Evolutionary conservation across 495 filamentous ascomycete genomes (phyloP).

Genomic region (Chlorociboria aeruginascens): DNA sequence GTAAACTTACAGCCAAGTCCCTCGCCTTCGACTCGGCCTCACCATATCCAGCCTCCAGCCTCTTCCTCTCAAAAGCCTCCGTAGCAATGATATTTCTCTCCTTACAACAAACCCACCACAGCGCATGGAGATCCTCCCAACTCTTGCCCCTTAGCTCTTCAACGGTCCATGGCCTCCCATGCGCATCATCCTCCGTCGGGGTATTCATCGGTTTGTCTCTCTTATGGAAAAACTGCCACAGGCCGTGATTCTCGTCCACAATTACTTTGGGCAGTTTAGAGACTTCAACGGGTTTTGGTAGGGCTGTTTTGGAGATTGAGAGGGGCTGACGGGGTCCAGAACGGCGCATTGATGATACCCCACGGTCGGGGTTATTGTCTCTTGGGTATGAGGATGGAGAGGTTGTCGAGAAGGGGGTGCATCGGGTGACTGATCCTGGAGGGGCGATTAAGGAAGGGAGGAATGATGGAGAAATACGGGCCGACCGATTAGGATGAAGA

Average conservation of each 20-base stretch:
- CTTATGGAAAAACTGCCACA: constrained; percentile 84
- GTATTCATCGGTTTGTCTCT: constrained; percentile 49
- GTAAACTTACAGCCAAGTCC: constrained; percentile 45
- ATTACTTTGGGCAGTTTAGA: constrained; percentile 35
- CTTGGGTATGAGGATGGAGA: constrained; percentile 28
- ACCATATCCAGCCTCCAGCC: constrained; percentile 56
- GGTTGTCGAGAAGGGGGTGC: constrained; percentile 26
- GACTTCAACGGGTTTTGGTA: constrained; percentile 61
- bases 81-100: constrained; percentile 89
- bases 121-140: constrained; percentile 83
- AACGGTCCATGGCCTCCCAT: constrained; percentile 76
- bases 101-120: constrained; percentile 94
- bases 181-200: constrained; percentile 52
- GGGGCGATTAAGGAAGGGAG: constrained; percentile 12
- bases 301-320: constrained; percentile 52
- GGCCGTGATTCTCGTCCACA: constrained; percentile 65
- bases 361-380: constrained; percentile 59
- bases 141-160: constrained; percentile 79
- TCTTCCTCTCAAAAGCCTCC: constrained; percentile 48
- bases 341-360: constrained; percentile 65
- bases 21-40: constrained; percentile 47
- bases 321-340: constrained; percentile 63
- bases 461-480: constrained; percentile 12
- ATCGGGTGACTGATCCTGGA: background rate
- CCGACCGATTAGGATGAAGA: constrained; percentile 7